Base-by-base conservation (phyloP, 768 basidiomycete genomes). In the Boletus reticuloceps region DNA sequence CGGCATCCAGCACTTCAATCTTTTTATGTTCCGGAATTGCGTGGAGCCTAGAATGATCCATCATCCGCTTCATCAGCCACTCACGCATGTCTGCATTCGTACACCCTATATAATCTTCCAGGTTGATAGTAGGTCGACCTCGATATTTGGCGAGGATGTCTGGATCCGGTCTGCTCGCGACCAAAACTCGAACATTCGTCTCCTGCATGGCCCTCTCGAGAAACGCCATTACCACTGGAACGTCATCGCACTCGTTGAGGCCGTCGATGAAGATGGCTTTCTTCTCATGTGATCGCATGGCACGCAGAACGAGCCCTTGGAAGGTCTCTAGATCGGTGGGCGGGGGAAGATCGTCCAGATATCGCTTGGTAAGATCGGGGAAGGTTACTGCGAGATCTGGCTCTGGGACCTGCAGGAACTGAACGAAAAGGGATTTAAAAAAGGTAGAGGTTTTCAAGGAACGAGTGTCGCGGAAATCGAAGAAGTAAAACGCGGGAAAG, bases 391-490 rank as follows among this genome's bases (percentile, higher is more conserved):
- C 51, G 6, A 67, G 54, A 12, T 69, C 54, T 12, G 55, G 58
- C 6, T 67, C 56, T 1, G 58, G 62, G 13, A 62, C 54, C 47
- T 69, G 67, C 16, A 69, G 32, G 46, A 68, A 69, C 57, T 68
- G 67, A 19, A 58, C 59, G 25, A 67, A 62, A 19, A 68, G 58
- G 4, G 65, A 65, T 32, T 60, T 64, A 48, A 68, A 49, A 43
- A 68, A 60, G 27, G 67, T 46, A 20, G 57, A 31, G 2, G 44
- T 53, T 39, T 51, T 53, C 44, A 62, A 12, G 4, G 58, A 53
- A 45, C 67, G 67, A 50, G 42, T 50, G 48, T 69, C 67, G 32
- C 67, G 65, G 48, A 59, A 64, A 55, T 68, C 68, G 47, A 69
- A 68, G 34, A 67, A 68, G 56, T 64, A 64, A 50, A 65, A 60